Evolutionary conservation across 73 alveolate genomes (phyloP), one percentile per base, ranked within the genome.

Genomic region (Breviolum minutum): DNA sequence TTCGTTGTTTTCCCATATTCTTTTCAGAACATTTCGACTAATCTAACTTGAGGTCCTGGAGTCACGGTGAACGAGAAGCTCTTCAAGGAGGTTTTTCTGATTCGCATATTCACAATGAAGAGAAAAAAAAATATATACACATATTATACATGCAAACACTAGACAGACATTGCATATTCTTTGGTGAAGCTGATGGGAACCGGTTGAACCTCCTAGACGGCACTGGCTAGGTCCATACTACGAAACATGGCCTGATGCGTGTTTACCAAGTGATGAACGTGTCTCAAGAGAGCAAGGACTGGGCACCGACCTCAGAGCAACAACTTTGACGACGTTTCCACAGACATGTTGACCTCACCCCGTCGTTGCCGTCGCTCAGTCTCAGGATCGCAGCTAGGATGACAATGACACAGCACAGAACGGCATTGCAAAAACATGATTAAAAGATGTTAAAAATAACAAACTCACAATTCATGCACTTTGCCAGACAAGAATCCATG

Each of bases 231-330:
- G 98, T 93, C 19, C 98, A 93, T 82, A 93, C 98, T 5, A 93
- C 98, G 61, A 93, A 93, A 81, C 98, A 93, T 62, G 98, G 98
- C 80, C 40, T 77, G 93, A 93, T 93, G 98, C 98, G 98, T 16
- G 63, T 93, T 27, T 93, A 93, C 98, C 74, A 93, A 93, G 98
- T 93, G 92, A 93, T 93, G 98, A 93, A 93, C 82, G 92, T 93
- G 30, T 93, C 98, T 19, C 93, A 93, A 93, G 98, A 93, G 61
- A 76, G 93, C 98, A 93, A 76, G 70, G 98, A 93, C n/a, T 93
- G 98, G 98, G 98, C 48, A 2, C n/a, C 10, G 74, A 61, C 74
- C 92, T 83, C 71, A 40, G 84, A 32, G 40, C 63, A 76, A 76
- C 85, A 76, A 80, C 30, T 32, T 10, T 40, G 11, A 20, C 87